Conservation (phyloP, 495 filamentous ascomycete species). For the Acidiella bohemica region DNA sequence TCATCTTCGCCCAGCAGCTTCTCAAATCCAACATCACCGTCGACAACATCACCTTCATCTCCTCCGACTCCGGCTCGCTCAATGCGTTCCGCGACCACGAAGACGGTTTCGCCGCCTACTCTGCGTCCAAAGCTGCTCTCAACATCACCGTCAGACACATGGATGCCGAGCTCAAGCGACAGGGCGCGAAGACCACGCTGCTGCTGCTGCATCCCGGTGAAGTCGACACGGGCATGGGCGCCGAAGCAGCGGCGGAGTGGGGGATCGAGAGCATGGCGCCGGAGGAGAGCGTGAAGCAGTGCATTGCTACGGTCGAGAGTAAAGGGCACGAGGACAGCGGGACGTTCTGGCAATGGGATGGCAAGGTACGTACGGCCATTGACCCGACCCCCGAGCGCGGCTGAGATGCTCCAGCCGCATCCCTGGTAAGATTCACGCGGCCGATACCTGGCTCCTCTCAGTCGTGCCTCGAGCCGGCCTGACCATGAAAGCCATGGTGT, state of each 20-base stretch:
- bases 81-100: conserved; percentile 38
- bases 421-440: conserved; percentile 14
- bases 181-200: conserved; percentile 34
- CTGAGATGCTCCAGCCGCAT: conserved; percentile 11
- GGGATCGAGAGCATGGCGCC: conserved; percentile 38
- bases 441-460: background rate
- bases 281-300: conserved; percentile 36
- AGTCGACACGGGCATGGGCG: conserved; percentile 39
- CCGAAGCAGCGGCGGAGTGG: conserved; percentile 35
- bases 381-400: too few relatives aligned
- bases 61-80: conserved; percentile 38
- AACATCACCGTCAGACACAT: conserved; percentile 45
- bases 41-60: conserved; percentile 39
- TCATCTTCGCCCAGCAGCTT: conserved; percentile 41
- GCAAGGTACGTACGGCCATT: conserved; percentile 30
- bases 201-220: conserved; percentile 46
- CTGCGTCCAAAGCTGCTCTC: conserved; percentile 44
- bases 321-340: conserved; percentile 37
- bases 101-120: conserved; percentile 47
- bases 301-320: conserved; percentile 38
- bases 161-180: conserved; percentile 39
- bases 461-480: background rate
- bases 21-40: conserved; percentile 33
- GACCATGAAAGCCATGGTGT: background rate
- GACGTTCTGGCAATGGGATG: conserved; percentile 45